Base-by-base conservation (phyloP, 2,329 filamentous ascomycete genomes). In the Neobulgaria alba region DNA sequence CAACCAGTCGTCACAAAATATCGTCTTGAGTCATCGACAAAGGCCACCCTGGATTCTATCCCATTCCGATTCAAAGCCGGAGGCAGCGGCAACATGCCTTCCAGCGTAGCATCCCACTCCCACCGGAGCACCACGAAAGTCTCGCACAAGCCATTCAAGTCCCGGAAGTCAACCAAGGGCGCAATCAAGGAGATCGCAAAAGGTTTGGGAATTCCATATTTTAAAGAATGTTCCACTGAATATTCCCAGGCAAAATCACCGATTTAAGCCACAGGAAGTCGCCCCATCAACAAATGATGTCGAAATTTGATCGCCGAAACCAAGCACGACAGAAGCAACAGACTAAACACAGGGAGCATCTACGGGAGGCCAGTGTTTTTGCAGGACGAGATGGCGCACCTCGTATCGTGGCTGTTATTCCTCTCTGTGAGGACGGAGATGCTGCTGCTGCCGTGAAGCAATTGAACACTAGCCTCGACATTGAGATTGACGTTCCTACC, bases 271-370 rank as follows among this genome's bases (percentile, higher is more conserved):
- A 72, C 55, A 79, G 90, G 58, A 93, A 86, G 64, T 95, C 90
- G 12, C 86, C 86, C 41, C 87, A 95, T 62, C 92, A 98, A 62
- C 87, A 95, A 67, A 78, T 95, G 66, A 90, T 95, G 85, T 94
- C 88, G 44, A 98, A 96, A 66, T 76, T 98, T 62, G 88, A 95
- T 64, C 83, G 92, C 45, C 81, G 87, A 55, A 96, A 98, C 64
- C 87, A 94, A 68, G 85, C 87, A 54, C 90, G 90, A 64, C 92
- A 98, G 69, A 80, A 82, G 62, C 85, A 90, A 56, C 68, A 84
- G 47, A 72, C 79, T 53, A 95, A 96, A 65, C 79, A 88, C 58
- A 80, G 80, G 58, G 87, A 92, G 55, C 84, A 92, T 58, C 72
- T 83, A 35, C 82, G 84, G 52, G 82, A 87, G 38, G 79, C 76